Evolutionary conservation across 495 filamentous ascomycete genomes (phyloP).

Genomic region (Penicillium coprophilum): DNA sequence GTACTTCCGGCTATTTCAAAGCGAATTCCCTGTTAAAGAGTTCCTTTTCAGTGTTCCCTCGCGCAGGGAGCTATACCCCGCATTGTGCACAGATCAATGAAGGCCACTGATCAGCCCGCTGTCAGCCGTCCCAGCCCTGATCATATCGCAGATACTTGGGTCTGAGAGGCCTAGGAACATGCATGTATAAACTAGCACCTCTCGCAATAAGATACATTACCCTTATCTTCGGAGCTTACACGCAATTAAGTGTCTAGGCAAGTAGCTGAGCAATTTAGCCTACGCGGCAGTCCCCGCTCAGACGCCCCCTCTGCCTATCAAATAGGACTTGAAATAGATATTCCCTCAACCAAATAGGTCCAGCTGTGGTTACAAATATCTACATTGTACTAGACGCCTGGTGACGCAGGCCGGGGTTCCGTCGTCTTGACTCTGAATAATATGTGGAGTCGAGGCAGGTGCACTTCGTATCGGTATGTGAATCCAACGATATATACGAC

Average conservation of each 20-base stretch:
- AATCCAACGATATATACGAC: background rate
- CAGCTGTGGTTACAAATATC: conserved; percentile 22
- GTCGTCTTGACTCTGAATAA: conserved; percentile 24
- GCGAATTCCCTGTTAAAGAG: background rate
- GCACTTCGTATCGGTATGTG: conserved; percentile 28
- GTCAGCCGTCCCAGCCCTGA: conserved; percentile 14
- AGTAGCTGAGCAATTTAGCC: conserved; percentile 18
- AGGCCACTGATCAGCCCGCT: conserved; percentile 13
- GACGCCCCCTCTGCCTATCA: conserved; percentile 30
- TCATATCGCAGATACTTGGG: background rate
- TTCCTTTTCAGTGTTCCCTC: background rate
- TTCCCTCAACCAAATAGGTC: conserved; percentile 16
- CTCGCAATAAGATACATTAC: background rate
- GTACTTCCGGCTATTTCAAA: background rate
- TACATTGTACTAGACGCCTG: conserved; percentile 19
- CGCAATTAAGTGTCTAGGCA: conserved; percentile 1
- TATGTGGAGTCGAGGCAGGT: conserved; percentile 20
- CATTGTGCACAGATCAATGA: conserved; percentile 11
- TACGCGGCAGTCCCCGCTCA: conserved; percentile 29
- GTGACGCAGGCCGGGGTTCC: conserved; percentile 21
- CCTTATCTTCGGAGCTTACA: background rate
- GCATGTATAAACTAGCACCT: background rate
- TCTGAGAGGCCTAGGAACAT: background rate
- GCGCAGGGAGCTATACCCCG: conserved; percentile 20
- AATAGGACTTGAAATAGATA: conserved; percentile 20